phyloP scores from a whole-genome alignment of 1,284 basidiomycete genomes.

The Baeospora myosura region DNA sequence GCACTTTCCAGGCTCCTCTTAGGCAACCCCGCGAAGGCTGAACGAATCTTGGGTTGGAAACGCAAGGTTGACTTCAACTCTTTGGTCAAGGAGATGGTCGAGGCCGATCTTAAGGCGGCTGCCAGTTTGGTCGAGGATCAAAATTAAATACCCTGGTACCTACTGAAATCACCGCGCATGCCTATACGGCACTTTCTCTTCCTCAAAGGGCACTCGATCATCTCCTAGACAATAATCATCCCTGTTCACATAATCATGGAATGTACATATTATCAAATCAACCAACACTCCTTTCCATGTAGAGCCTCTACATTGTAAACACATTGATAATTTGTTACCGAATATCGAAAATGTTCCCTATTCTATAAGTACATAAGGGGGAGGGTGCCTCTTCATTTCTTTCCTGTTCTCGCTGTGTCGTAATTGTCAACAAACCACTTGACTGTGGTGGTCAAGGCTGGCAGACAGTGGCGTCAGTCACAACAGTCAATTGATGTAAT shows the following conservation, averaged over 20 bases:
- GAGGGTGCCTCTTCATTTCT: slow-evolving; percentile 7
- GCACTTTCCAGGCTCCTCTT: slow-evolving; percentile 54
- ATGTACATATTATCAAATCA: too few species aligned
- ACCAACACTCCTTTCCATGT: too few species aligned
- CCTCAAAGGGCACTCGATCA: too few species aligned
- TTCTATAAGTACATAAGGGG: too few species aligned
- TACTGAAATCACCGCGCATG: too few species aligned
- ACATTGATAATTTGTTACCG: background rate
- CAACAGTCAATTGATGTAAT: background rate
- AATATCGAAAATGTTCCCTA: too few species aligned
- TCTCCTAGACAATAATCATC: too few species aligned
- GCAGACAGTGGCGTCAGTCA: background rate
- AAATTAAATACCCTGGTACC: slow-evolving; percentile 40
- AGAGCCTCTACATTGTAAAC: background rate
- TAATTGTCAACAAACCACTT: slow-evolving; percentile 79
- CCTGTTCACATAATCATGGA: too few species aligned
- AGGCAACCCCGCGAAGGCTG: slow-evolving; percentile 81
- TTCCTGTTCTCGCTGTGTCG: slow-evolving; percentile 53
- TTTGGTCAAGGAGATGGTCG: slow-evolving; percentile 86
- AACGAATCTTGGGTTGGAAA: slow-evolving; percentile 79
- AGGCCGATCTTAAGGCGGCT: slow-evolving; percentile 65
- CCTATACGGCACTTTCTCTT: too few species aligned
- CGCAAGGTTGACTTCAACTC: slow-evolving; percentile 73
- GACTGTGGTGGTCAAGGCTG: slow-evolving; percentile 65
- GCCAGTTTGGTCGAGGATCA: slow-evolving; percentile 72